Evolutionary conservation across 305 asterid genomes (phyloP).

Genomic region (Fraxinus baroniana): DNA sequence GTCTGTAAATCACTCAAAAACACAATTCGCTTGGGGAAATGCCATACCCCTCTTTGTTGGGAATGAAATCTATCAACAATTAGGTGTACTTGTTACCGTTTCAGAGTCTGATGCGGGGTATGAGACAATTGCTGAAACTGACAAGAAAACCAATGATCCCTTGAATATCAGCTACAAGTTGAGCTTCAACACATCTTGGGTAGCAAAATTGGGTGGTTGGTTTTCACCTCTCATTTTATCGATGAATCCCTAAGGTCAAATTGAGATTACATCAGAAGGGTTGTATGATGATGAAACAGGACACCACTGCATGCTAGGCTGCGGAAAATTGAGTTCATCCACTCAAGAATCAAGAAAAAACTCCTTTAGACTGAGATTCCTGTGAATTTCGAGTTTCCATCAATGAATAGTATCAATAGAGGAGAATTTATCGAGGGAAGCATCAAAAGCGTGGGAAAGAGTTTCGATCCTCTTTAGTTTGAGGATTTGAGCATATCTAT

Average conservation of each 20-base stretch:
- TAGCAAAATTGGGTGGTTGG: not conserved
- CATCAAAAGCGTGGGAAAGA: conserved; percentile 47
- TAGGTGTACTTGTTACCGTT: not conserved
- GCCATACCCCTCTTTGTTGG: conserved; percentile 44
- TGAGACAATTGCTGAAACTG: not conserved
- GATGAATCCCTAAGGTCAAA: not conserved
- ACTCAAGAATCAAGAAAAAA: not conserved
- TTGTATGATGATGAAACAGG: conserved; percentile 49
- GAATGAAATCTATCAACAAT: conserved; percentile 18
- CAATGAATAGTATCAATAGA: conserved; percentile 19
- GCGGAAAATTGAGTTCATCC: conserved; percentile 34
- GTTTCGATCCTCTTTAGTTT: conserved; percentile 36
- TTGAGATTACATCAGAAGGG: conserved; percentile 60
- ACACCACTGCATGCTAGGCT: conserved; percentile 67
- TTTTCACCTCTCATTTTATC: conserved; percentile 18
- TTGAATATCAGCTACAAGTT: conserved; percentile 52
- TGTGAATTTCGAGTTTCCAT: conserved; percentile 40
- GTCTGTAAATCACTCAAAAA: conserved; percentile 24
- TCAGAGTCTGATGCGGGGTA: not conserved
- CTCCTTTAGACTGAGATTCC: conserved; percentile 48
- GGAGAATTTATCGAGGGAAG: conserved; percentile 39
- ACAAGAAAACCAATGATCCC: not conserved
- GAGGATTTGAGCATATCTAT: conserved; percentile 34
- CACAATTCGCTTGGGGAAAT: conserved; percentile 37
- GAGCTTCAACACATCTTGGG: conserved; percentile 15